Evolutionary conservation across 164 flowering plant genomes (phyloP).

Genomic region (Aristolochia fimbriata): DNA sequence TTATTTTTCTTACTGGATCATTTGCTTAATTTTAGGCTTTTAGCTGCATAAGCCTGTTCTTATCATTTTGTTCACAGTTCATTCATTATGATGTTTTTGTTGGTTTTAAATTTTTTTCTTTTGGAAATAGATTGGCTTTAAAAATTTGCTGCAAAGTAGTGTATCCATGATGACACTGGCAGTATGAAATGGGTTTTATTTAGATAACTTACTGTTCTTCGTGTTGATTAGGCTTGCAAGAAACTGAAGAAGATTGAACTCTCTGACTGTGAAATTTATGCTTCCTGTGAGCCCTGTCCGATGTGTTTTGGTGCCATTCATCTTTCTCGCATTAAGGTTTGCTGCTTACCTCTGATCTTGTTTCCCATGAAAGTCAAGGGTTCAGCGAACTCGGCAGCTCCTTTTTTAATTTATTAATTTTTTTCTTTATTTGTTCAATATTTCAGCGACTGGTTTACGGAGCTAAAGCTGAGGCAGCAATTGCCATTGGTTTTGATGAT

Average conservation of each 20-base stretch:
- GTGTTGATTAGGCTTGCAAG: slow-evolving; percentile 63
- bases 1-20: too few relatives aligned
- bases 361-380: neutral
- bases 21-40: too few relatives aligned
- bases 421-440: neutral
- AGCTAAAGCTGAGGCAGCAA: slow-evolving; percentile 95
- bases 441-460: slow-evolving; percentile 91
- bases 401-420: neutral
- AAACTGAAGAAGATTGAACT: slow-evolving; percentile 78
- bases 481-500: slow-evolving; percentile 91
- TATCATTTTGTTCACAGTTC: too few relatives aligned
- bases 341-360: neutral
- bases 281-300: slow-evolving; percentile 96
- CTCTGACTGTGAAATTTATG: slow-evolving; percentile 85
- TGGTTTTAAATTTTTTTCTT: too few relatives aligned
- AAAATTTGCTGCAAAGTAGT: too few relatives aligned
- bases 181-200: too few relatives aligned
- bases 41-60: too few relatives aligned
- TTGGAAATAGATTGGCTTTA: too few relatives aligned
- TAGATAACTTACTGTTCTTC: too few relatives aligned
- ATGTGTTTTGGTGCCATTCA: slow-evolving; percentile 99
- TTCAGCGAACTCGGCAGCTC: too few relatives aligned
- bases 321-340: slow-evolving; percentile 86
- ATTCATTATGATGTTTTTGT: too few relatives aligned
- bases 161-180: too few relatives aligned